Conservation (phyloP, 2,329 filamentous ascomycete species). For the Pseudocercospora eumusae region DNA sequence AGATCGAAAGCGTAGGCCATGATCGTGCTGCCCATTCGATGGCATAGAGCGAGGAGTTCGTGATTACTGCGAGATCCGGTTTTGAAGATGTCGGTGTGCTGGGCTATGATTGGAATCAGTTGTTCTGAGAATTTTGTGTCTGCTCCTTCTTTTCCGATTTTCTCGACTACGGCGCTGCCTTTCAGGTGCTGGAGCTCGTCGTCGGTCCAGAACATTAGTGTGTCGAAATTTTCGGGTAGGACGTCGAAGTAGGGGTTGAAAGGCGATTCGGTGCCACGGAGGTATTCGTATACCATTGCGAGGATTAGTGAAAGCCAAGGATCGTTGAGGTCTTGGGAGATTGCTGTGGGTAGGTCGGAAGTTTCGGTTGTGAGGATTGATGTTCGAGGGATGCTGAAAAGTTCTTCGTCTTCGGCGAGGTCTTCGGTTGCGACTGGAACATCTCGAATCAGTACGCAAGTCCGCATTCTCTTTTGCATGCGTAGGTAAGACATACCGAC, state of each 20-base stretch:
- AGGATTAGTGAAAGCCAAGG: conserved; percentile 66
- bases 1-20: conserved; percentile 94
- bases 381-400: conserved; percentile 76
- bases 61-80: conserved; percentile 47
- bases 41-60: conserved; percentile 60
- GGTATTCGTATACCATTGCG: conserved; percentile 75
- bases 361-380: conserved; percentile 72
- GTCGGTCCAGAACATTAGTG: conserved; percentile 84
- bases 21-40: conserved; percentile 82
- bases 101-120: conserved; percentile 56
- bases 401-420: conserved; percentile 71
- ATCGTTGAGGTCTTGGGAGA: conserved; percentile 40
- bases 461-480: neutral
- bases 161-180: conserved; percentile 72
- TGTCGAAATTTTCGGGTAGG: conserved; percentile 72
- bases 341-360: conserved; percentile 59
- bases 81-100: conserved; percentile 43
- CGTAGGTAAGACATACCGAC: conserved; percentile 54
- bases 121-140: conserved; percentile 66
- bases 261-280: conserved; percentile 59
- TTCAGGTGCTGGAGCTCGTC: conserved; percentile 71
- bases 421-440: conserved; percentile 66
- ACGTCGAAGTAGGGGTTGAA: conserved; percentile 81
- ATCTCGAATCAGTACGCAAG: conserved; percentile 11
- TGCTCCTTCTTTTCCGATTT: conserved; percentile 73